phyloP scores from a whole-genome alignment of 2,329 filamentous ascomycete species.

The Alternaria sp. region DNA sequence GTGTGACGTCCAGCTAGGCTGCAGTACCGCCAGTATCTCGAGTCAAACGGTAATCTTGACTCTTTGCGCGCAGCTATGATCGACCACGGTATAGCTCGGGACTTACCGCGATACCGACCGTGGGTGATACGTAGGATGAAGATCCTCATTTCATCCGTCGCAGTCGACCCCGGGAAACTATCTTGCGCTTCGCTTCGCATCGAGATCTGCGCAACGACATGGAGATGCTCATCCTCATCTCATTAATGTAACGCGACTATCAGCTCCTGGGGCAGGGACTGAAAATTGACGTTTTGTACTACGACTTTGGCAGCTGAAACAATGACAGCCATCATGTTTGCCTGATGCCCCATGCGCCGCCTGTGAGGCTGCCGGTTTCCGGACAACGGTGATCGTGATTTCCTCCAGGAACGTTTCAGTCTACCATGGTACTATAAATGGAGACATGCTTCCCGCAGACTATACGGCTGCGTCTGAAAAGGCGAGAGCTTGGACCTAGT shows the following conservation, averaged over 20 bases:
- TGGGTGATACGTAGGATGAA: not conserved
- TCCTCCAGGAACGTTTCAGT: not conserved
- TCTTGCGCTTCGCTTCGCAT: not conserved
- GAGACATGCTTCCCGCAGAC: not conserved
- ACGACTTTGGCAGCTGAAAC: not conserved
- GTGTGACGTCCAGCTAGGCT: not conserved
- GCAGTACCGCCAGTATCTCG: not conserved
- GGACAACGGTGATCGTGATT: constrained; percentile 1
- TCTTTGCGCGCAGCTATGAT: not conserved
- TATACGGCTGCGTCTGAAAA: constrained; percentile 1
- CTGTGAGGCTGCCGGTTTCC: not conserved
- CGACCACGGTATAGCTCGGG: not conserved
- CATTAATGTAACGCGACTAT: not conserved
- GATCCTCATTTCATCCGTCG: not conserved
- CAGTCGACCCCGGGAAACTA: not conserved
- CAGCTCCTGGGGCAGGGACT: not conserved
- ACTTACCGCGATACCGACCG: not conserved
- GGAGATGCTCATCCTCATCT: not conserved
- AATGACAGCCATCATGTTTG: not conserved
- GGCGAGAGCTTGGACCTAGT: not conserved
- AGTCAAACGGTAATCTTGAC: not conserved
- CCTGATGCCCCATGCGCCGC: not conserved
- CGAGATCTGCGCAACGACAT: not conserved
- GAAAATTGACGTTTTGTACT: not conserved
- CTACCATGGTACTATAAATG: constrained; percentile 8